Base-by-base conservation (phyloP, 2,329 filamentous ascomycete genomes). In the Verticillium longisporum region DNA sequence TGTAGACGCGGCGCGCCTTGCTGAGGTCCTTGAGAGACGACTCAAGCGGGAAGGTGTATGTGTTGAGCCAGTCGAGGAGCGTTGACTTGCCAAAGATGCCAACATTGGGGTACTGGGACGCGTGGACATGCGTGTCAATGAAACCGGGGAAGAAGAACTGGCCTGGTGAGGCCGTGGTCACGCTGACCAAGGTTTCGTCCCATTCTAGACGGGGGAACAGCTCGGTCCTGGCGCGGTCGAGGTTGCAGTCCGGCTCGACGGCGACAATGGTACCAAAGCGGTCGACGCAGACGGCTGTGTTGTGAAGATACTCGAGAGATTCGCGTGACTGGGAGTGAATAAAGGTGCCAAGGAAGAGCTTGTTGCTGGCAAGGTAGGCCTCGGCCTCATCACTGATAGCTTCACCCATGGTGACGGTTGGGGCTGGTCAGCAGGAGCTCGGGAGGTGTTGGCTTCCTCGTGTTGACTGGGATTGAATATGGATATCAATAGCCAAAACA, bases 51-150 rank as follows among this genome's bases (percentile, higher is more conserved):
- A 98, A 99, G 0, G 95, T 99, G 78, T 99, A 98, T 15, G 82
- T 95, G 68, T 93, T 85, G 5, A 99, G 81, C 95, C 95, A 99
- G 75, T 95, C 89, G 14, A 99, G 84, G 36, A 99, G 87, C 0
- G 94, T 97, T 0, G 91, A 89, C 66, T 93, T 95, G 69, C 95
- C 95, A 72, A 98, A 98, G 65, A 99, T 88, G 62, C 95, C 95
- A 1, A 87, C 86, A 71, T 99, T 99, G 61, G 94, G 92, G 69
- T 97, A 97, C 77, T 99, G 95, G 0, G 93, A 85, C 9, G 95
- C 95, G 73, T 99, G 95, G 61, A 97, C 90, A 73, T 99, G 95
- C 1, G 95, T 97, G 74, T 99, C 94, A 63, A 95, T 87, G 70
- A 94, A 92, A 6, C 91, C 91, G 0, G 91, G 91, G 68, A 95